These are phyloP conservation scores for Hortiboletus flavorubellus DNA, from an alignment of 768 basidiomycete species.

Conservation along the genomic window DNA sequence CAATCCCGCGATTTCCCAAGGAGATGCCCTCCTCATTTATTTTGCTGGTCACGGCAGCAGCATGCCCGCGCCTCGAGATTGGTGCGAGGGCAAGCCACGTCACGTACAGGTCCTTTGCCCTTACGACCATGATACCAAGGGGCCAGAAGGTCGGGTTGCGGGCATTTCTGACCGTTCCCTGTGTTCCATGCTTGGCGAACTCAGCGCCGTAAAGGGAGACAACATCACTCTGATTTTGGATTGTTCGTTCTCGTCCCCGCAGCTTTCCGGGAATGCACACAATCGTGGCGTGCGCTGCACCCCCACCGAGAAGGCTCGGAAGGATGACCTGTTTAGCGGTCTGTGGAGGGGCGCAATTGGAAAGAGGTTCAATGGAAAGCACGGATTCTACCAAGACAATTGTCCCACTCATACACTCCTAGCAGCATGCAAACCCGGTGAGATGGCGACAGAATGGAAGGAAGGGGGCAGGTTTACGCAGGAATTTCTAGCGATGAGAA, in stretches of 20 bases:
- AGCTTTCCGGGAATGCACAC: constrained; percentile 37
- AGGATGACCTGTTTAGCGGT: constrained; percentile 52
- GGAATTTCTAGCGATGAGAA: constrained; percentile 47
- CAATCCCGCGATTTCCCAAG: constrained; percentile 55
- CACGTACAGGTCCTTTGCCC: constrained; percentile 61
- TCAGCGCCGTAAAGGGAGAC: constrained; percentile 56
- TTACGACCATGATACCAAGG: constrained; percentile 59
- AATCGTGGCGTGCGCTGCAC: constrained; percentile 56
- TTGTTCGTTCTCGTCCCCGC: constrained; percentile 53
- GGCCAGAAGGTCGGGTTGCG: constrained; percentile 44
- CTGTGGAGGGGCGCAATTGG: constrained; percentile 52
- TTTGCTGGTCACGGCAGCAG: constrained; percentile 74
- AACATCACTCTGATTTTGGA: constrained; percentile 70
- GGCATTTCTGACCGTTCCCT: constrained; percentile 70
- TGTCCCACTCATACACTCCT: constrained; percentile 50
- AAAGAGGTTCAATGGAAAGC: constrained; percentile 33
- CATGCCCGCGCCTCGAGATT: constrained; percentile 53
- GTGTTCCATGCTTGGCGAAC: constrained; percentile 55
- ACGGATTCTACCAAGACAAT: constrained; percentile 43
- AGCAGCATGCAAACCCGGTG: constrained; percentile 53
- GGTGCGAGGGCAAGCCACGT: constrained; percentile 47
- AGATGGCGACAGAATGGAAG: constrained; percentile 58
- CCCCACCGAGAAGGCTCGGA: constrained; percentile 49
- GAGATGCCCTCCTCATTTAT: constrained; percentile 65
- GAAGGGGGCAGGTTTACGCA: constrained; percentile 61